Percentiles rank a stretch among this genome's conserved stretches.
These are phyloP conservation scores for Willaertia magna DNA, from an alignment of 208 protist species.

Conservation along the genomic window DNA sequence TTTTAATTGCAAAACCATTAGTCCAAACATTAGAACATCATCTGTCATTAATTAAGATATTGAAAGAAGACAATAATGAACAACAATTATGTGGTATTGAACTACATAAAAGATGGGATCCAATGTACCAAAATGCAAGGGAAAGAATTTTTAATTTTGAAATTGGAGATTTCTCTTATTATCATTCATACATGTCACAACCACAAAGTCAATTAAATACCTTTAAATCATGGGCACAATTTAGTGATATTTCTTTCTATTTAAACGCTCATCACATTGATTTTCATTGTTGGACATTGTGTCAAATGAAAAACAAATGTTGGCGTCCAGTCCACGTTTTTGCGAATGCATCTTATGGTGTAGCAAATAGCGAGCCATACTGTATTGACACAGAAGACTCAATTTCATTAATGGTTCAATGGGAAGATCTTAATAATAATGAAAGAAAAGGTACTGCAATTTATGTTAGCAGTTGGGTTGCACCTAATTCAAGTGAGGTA, in stretches of 20 bases:
- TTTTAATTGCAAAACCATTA: slow-evolving; percentile 39
- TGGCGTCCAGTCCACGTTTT: slow-evolving; percentile 18
- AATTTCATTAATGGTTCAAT: slow-evolving; percentile 34
- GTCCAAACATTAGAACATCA: slow-evolving; percentile 39
- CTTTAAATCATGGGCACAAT: slow-evolving; percentile 25
- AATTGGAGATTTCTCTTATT: slow-evolving; percentile 32
- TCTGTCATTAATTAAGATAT: slow-evolving; percentile 10
- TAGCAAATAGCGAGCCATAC: slow-evolving; percentile 19
- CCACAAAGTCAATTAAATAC: slow-evolving; percentile 39
- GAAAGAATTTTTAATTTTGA: slow-evolving; percentile 14
- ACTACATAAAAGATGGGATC: slow-evolving; percentile 44
- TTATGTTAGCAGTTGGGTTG: slow-evolving; percentile 36
- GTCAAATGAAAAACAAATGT: slow-evolving; percentile 5
- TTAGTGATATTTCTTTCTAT: slow-evolving; percentile 41
- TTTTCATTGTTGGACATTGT: slow-evolving; percentile 35
- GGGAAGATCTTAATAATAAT: slow-evolving; percentile 26
- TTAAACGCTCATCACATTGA: slow-evolving; percentile 47
- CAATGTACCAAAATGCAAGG: slow-evolving; percentile 37
- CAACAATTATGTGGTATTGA: slow-evolving; percentile 27
- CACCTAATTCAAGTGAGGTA: slow-evolving; percentile 28
- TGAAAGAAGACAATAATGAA: slow-evolving; percentile 9
- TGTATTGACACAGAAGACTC: slow-evolving; percentile 28
- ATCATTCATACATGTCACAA: slow-evolving; percentile 37
- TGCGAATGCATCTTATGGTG: slow-evolving; percentile 28
- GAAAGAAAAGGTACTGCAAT: slow-evolving; percentile 24